Percentiles rank a stretch among this genome's conserved stretches.
Evolutionary conservation across 345 rosid genomes (phyloP).

Genomic region (Geranium rotundifolium): DNA sequence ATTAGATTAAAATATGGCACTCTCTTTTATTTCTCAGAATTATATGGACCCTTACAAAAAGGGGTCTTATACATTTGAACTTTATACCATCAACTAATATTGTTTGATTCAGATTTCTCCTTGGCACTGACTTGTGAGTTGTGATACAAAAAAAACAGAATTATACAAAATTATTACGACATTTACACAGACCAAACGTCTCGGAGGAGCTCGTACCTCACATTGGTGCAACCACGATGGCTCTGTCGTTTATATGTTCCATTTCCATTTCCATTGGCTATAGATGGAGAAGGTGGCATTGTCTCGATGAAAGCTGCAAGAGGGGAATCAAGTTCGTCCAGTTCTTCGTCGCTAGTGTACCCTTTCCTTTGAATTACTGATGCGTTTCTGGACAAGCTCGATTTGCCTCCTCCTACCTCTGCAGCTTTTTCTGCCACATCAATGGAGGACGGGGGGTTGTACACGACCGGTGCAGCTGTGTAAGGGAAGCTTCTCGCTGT

Average conservation of each 20-base stretch:
- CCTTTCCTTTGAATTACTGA: conserved; percentile 77
- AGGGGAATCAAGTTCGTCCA: conserved; percentile 75
- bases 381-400: conserved; percentile 38
- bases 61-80: no score
- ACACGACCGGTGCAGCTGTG: conserved; percentile 47
- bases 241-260: conserved; percentile 12
- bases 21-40: no score
- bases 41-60: no score
- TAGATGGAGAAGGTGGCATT: conserved; percentile 23
- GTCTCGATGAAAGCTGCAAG: conserved; percentile 48
- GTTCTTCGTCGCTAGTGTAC: conserved; percentile 83
- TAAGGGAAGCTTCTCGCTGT: conserved; percentile 56
- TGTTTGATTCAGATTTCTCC: neutral
- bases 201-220: conserved; percentile 68
- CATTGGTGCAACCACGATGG: conserved; percentile 20
- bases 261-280: conserved; percentile 20
- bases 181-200: conserved; percentile 63
- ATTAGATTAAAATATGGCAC: no score
- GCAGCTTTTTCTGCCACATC: conserved; percentile 56
- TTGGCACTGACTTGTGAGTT: neutral
- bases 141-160: neutral
- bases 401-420: conserved; percentile 29
- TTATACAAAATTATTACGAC: conserved; percentile 5
- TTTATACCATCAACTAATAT: neutral
- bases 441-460: conserved; percentile 48